Evolutionary conservation across 192 early-diverging fungal species (phyloP), one percentile per base, ranked within the genome.

Genomic region (Radiomyces spectabilis): DNA sequence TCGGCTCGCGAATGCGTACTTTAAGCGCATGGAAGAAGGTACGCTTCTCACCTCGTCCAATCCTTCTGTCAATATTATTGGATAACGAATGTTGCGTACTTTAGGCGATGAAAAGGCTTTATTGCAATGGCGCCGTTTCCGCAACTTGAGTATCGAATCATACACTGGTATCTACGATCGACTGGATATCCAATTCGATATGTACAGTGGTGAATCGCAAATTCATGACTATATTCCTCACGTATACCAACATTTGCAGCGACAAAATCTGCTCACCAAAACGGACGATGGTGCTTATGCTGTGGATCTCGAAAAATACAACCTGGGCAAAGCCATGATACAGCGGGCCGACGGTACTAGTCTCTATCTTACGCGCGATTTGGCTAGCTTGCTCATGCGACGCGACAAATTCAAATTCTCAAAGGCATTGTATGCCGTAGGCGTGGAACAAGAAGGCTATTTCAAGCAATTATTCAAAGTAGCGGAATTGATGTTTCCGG

Each of bases 381-480:
- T 98, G 47, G 96, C 90, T 19, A 88, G 85, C 4, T 82, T 88
- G 38, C 72, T 88, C 49, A 67, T 86, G 57, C 89, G 96, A 31
- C 73, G 71, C 33, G 81, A 88, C 24, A 71, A 59, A 21, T 89
- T 87, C 65, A 58, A 79, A 39, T 93, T 89, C 68, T 83, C 92
- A 65, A 80, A 85, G 53, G 77, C 91, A 47, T 61, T 90, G 54
- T 98, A 98, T 60, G 85, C 96, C 33, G 85, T 97, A 21, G 85
- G 86, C 32, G 79, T 78, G 39, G 84, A 86, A 57, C 96, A 98
- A 68, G 79, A 80, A 52, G 73, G 74, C 37, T 91, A 98, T 63
- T 77, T 95, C 65, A 82, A 85, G 66, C 89, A 93, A 68, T 73
- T 97, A 15, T 95, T 95, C 74, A 89, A 88, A 64, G 90, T 88